Evolutionary conservation across 2,329 filamentous ascomycete genomes (phyloP).

Genomic region (Fusarium annulatum): DNA sequence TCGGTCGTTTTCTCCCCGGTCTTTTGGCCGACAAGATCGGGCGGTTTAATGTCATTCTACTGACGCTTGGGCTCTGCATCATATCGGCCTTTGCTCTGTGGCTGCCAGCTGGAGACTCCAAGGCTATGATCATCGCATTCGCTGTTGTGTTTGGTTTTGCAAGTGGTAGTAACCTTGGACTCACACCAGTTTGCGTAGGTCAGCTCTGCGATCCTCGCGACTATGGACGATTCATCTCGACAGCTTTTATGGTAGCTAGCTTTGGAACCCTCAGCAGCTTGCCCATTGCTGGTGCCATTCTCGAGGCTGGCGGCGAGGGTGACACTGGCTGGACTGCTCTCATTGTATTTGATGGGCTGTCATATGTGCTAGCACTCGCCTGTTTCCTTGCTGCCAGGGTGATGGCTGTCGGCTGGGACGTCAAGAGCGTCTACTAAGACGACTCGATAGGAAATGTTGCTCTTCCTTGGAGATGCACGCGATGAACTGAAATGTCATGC

Average conservation of each 20-base stretch:
- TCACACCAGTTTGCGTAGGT: slow-evolving; percentile 83
- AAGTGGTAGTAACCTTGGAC: slow-evolving; percentile 79
- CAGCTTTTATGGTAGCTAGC: slow-evolving; percentile 80
- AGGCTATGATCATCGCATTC: slow-evolving; percentile 73
- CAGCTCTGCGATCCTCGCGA: slow-evolving; percentile 81
- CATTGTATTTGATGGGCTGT: slow-evolving; percentile 53
- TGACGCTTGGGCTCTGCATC: slow-evolving; percentile 70
- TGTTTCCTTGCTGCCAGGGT: slow-evolving; percentile 35
- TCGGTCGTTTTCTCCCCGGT: slow-evolving; percentile 82
- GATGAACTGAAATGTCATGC: slow-evolving; percentile 25
- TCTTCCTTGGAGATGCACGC: not conserved
- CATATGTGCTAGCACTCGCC: slow-evolving; percentile 33
- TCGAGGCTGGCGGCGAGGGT: slow-evolving; percentile 45
- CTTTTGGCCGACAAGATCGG: slow-evolving; percentile 80
- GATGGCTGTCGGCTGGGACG: slow-evolving; percentile 32
- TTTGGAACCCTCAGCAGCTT: slow-evolving; percentile 70
- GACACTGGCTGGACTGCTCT: slow-evolving; percentile 51
- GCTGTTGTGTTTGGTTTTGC: slow-evolving; percentile 81
- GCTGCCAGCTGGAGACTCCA: slow-evolving; percentile 69
- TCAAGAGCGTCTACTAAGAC: slow-evolving; percentile 31
- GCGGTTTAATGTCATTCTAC: slow-evolving; percentile 83
- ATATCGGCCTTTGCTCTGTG: slow-evolving; percentile 72
- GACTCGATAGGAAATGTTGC: not conserved
- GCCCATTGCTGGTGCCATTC: slow-evolving; percentile 55
- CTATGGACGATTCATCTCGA: slow-evolving; percentile 81